Base-by-base conservation (phyloP, 768 basidiomycete genomes). In the Tricholoma flavovirens region DNA sequence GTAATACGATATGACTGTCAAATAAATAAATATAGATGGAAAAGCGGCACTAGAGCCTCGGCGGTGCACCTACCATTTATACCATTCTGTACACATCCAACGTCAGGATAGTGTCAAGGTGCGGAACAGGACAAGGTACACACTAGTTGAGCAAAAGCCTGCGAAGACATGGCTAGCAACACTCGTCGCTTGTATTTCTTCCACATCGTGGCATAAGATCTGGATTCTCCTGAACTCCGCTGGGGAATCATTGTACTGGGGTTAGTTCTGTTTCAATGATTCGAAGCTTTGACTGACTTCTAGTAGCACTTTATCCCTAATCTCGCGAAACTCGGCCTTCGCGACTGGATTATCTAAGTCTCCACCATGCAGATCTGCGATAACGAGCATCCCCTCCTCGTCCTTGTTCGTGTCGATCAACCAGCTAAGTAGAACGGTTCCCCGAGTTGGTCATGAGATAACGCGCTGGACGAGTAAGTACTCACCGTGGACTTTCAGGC, bases 141-240 rank as follows among this genome's bases (percentile, higher is more conserved):
- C 43, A 62, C 65, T 12, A 63, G 56, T 56, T 64, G 65, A 3
- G 63, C 61, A 43, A 62, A 66, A 12, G 62, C 61, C 68, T 97
- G 95, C 49, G 92, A 92, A n/a, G 88, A 91, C 91, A 95, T 94
- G 7, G 95, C 95, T 48, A 97, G 82, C 57, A 97, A 69, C 12
- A 98, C 93, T 33, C 94, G 79, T 32, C 85, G 84, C 62, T 88
- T 87, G 69, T 98, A 97, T 64, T 81, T 80, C 62, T 72, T 83
- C 92, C 94, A 97, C 85, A 98, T 89, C 30, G 78, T 77, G 24
- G 68, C 62, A 71, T 98, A 98, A 1, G 84, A 80, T 46, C 91
- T 79, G 43, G 77, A 87, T 59, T 88, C 90, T n/a, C 86, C 87
- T 24, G 83, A 80, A 52, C 84, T 82, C 14, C 89, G 84, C 91